Percentiles rank a stretch among this genome's conserved stretches.
Conservation (phyloP, 192 early-diverging fungal species). For the Rhizophagus sp. region DNA sequence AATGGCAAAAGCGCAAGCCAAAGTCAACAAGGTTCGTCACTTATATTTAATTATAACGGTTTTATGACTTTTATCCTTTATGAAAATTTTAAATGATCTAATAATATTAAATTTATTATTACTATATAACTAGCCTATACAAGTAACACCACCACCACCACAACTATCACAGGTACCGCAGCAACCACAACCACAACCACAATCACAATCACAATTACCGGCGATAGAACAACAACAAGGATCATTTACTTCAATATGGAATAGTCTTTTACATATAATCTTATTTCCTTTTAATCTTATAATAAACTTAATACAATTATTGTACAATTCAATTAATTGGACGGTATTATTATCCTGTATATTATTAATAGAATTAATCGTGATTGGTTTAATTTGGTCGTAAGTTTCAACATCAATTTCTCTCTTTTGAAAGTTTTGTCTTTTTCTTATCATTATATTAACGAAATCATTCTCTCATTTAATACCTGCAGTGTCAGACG, state of each 20-base stretch:
- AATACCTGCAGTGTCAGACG: not conserved
- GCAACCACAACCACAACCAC: not conserved
- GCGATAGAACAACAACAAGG: not conserved
- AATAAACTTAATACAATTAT: not conserved
- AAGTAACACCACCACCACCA: too few species aligned
- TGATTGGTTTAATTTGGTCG: constrained; percentile 5
- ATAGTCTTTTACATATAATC: not conserved
- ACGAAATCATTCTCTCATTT: too few species aligned
- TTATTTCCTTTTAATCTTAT: constrained; percentile 1
- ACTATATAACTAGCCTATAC: not conserved
- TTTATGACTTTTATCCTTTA: not conserved
- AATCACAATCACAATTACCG: not conserved
- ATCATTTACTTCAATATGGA: not conserved
- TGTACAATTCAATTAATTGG: not conserved
- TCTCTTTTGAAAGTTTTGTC: not conserved
- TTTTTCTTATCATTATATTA: not conserved
- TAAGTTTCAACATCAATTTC: not conserved
- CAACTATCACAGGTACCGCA: too few species aligned
- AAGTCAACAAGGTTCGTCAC: not conserved
- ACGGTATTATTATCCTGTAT: not conserved
- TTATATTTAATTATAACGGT: not conserved
- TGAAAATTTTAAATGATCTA: not conserved
- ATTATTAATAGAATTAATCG: constrained; percentile 1
- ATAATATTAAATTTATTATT: not conserved
- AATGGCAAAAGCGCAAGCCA: not conserved